Percentiles rank a stretch among this genome's conserved stretches.
phyloP scores from a whole-genome alignment of 805 yeast species.

The Candida bentonensis region DNA sequence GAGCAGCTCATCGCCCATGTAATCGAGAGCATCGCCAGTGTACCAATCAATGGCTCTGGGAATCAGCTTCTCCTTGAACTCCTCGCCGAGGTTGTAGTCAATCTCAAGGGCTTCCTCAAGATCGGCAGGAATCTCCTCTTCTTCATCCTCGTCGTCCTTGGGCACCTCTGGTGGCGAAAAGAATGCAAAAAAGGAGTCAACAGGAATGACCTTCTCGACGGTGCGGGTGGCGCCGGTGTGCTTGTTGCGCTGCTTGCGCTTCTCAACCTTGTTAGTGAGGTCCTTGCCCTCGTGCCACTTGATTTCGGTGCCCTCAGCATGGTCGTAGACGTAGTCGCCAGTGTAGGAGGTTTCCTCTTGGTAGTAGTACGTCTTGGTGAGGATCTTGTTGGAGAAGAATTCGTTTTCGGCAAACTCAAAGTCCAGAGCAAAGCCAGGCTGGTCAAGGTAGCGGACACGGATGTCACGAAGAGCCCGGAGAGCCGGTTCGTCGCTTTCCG shows the following conservation, averaged over 20 bases:
- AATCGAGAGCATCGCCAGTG: constrained; percentile 90
- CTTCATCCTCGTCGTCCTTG: constrained; percentile 38
- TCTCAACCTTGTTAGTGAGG: constrained; percentile 76
- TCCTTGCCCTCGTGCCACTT: constrained; percentile 77
- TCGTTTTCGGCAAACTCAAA: constrained; percentile 71
- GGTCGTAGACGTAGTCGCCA: constrained; percentile 94
- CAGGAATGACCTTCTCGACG: constrained; percentile 86
- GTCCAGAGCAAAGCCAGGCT: constrained; percentile 77
- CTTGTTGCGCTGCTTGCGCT: constrained; percentile 95
- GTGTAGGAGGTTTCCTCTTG: constrained; percentile 88
- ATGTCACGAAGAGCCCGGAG: constrained; percentile 55
- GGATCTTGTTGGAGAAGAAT: constrained; percentile 55
- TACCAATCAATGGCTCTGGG: constrained; percentile 98
- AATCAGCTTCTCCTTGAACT: constrained; percentile 84
- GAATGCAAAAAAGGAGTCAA: constrained; percentile 89
- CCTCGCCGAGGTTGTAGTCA: constrained; percentile 94
- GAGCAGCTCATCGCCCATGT: constrained; percentile 41
- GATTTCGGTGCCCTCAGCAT: constrained; percentile 82
- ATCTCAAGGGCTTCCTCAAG: constrained; percentile 74
- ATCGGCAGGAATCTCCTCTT: constrained; percentile 54
- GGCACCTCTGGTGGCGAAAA: constrained; percentile 87
- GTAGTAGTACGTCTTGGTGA: constrained; percentile 82
- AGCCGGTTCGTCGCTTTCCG: constrained; percentile 83
- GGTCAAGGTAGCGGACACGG: constrained; percentile 59
- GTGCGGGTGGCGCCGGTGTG: constrained; percentile 92